Base-by-base conservation (phyloP, 2,329 filamentous ascomycete species). In the Cladosporium sp. region DNA sequence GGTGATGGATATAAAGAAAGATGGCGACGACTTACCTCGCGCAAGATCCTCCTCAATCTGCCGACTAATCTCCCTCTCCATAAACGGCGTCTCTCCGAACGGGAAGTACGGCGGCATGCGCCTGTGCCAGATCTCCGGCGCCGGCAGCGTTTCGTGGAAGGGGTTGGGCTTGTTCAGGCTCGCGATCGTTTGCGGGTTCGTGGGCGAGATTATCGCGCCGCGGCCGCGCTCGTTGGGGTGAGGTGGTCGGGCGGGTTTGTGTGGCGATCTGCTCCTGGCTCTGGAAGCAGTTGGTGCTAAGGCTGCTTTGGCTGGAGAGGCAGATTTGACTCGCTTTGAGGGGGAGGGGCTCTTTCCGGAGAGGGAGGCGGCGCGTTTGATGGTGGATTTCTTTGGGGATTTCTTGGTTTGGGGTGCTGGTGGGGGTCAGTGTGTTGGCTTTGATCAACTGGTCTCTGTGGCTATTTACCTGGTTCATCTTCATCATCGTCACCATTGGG, bases 51-150 rank as follows among this genome's bases (percentile, higher is more conserved):
- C 65, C 28, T 69, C 68, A 46, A 76, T 75, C 66, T 74, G 68
- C 49, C 67, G 64, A 49, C 74, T 74, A 48, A 70, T 64, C 25
- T 67, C 59, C 53, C 67, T 56, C 66, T 72, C 70, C 69, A 73
- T 72, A 39, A 68, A 69, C 34, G 71, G 70, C 48, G 73, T 76
- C 65, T 76, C 74, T 30, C 73, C 74, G 30, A 75, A 76, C 6
- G 71, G 69, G 60, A 76, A 76, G 58, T 64, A 68, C 3, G 69
- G 66, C 30, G 73, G 70, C 69, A 74, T 74, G 28, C 70, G 67
- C 21, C 72, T 67, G 58, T 75, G 70, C 74, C 74, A 76, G 43
- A 72, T 61, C 46, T 75, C 73, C 0, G 68, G 64, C 3, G 65
- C 67, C 5, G 74, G 73, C 66, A 76, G 67, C 16, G 65, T 68